Evolutionary conservation across 306 rosid genomes (phyloP), one percentile per base, ranked within the genome.

Genomic region (Citrullus colocynthis): DNA sequence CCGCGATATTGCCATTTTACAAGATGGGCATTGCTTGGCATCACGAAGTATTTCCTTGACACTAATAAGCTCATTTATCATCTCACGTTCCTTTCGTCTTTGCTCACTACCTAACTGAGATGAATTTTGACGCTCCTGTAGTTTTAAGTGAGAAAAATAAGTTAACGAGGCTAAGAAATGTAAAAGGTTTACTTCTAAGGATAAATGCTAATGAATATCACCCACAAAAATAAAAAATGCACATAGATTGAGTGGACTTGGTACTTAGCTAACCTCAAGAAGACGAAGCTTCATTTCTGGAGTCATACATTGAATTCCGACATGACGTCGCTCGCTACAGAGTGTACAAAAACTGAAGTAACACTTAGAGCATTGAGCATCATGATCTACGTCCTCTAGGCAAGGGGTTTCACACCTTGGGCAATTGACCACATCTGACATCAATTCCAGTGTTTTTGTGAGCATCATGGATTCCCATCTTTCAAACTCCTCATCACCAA

Each of bases 381-480:
- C 90, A 30, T 94, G 89, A 62, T 88, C 91, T 76, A 88, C 95
- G 57, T 94, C 97, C 88, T 87, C 93, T 80, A 94, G 84, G 86
- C 97, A 87, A 59, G 97, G 97, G 65, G 90, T 90, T 87, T 91
- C 90, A 82, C 97, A 94, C 79, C 97, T 87, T 39, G 98, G 93
- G 87, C 98, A 94, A 84, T 87, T 81, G 71, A 77, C 87, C 78
- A 94, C 73, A 85, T 94, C 98, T 55, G 93, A 63, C 98, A 94
- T 94, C 51, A 91, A 83, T 45, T 90, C 96, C 12, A 94, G 91
- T 48, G 96, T 83, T 83, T 85, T 94, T 82, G 78, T 88, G 82
- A 94, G 84, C 85, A 80, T 77, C 79, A 90, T 78, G 66, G 96
- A 85, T 78, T 94, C 98, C 98, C 98, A 91, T 52, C 88, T 93